phyloP scores from a whole-genome alignment of 495 filamentous ascomycete species.

The Xylaria cubensis region DNA sequence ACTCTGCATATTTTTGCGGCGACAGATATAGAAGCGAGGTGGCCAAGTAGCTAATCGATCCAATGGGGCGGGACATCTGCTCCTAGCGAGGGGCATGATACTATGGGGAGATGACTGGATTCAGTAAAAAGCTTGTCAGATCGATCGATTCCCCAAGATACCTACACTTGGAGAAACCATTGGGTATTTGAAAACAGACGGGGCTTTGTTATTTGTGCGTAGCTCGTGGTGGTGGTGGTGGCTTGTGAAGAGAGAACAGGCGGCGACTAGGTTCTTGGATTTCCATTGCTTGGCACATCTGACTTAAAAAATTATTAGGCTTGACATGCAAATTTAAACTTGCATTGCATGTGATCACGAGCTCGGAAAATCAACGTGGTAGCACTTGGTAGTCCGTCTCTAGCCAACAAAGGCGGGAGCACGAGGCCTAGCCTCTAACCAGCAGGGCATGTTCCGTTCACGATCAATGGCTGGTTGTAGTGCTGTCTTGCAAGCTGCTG shows the following conservation, averaged over 20 bases:
- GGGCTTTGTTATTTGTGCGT: background rate
- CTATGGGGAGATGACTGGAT: background rate
- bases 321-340: conserved; percentile 1
- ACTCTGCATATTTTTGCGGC: background rate
- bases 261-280: background rate
- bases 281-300: conserved; percentile 1
- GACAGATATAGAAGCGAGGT: background rate
- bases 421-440: background rate
- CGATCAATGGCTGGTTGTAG: background rate
- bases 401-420: background rate
- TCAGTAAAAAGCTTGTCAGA: background rate
- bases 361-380: background rate
- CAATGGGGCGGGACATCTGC: conserved; percentile 18
- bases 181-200: conserved; percentile 1
- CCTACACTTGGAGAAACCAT: background rate
- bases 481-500: conserved; percentile 4
- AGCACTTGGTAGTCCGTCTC: background rate
- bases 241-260: background rate
- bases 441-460: background rate
- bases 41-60: conserved; percentile 19
- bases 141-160: conserved; percentile 1
- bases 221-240: background rate
- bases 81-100: conserved; percentile 11
- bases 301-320: background rate
- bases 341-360: conserved; percentile 17